Base-by-base conservation (phyloP, 139 green algal species). In the Haematococcus sp. region DNA sequence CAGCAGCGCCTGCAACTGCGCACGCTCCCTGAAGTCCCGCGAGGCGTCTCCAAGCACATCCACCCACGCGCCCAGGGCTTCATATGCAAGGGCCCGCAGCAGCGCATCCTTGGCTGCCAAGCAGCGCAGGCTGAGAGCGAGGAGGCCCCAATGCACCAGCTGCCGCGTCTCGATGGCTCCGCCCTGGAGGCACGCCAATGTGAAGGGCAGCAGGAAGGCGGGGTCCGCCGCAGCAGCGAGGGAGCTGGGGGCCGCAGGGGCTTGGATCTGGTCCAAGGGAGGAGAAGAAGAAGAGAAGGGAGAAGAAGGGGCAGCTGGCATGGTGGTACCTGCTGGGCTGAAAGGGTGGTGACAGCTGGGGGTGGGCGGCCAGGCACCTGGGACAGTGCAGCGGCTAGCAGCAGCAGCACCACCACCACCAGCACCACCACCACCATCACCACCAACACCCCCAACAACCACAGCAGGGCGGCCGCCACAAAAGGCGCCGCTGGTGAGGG, bases 111-210 rank as follows among this genome's bases (percentile, higher is more conserved):
- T 28, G 3, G 25, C 58, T 22, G 58, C 58, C 23, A 65, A n/a
- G 58, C 58, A 65, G 25, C 58, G 58, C 23, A 65, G 58, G 17
- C n/a, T 30, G n/a, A 65, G 25, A 3, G 58, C 58, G 2, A 65
- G 58, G 23, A 65, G 58, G 58, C 58, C 58, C 58, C 58, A 65
- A 9, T 65, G 58, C n/a, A 65, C 58, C 58, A 65, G n/a, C 23
- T 40, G 58, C 23, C n/a, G 30, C n/a, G 30, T 33, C 58, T 65
- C 58, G 23, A 65, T 9, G 7, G 7, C 28, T 15, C n/a, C n/a
- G 25, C 30, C 30, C n/a, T 11, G 58, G 2, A 30, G n/a, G 58
- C 58, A 65, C 3, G n/a, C 22, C 4, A 65, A 16, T 9, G 58
- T 65, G 58, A 65, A 65, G 58, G 58, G 58, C n/a, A 65, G 58